Base-by-base conservation (phyloP, 164 flowering plant species). In the Liquidambar formosana region DNA sequence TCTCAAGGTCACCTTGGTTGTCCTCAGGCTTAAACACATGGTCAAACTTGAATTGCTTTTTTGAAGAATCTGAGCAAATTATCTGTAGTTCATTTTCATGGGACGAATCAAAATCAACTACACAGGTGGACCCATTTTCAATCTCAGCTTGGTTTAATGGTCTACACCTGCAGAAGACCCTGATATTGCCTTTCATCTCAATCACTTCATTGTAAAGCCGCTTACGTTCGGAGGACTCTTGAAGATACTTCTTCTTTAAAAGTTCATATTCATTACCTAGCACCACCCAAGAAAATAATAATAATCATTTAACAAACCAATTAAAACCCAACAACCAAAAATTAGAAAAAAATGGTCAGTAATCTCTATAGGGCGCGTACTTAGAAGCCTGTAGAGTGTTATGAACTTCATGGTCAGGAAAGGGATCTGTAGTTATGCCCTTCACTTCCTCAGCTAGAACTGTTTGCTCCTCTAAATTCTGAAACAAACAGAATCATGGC, bases 151-250 rank as follows among this genome's bases (percentile, higher is more conserved):
- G 76, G 49, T 78, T 87, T 53, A 91, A 64, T 6, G 98, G 98
- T 73, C 96, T 85, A 66, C 98, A 93, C 80, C 98, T 85, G 78
- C 96, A 93, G 72, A 91, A 93, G 54, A 93, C 98, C 70, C 92
- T 86, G 27, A 93, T 93, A 65, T 93, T 93, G 23, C 97, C 97
- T 77, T 85, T 89, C 11, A 93, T 86, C 77, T 89, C 97, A 69
- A 91, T 89, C 63, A 93, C 86, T 83, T 91, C 94, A 80, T 93
- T 93, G 82, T 89, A 91, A n/a, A 91, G 88, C 43, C 84, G 80
- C 66, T 81, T 93, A 58, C 94, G 57, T 28, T 93, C 94, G 13
- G 69, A 64, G 62, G 77, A 78, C 75, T 89, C 98, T 44, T 80
- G 78, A 2, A 87, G 45, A 58, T 78, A 91, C 61, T 88, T 89